These are phyloP conservation scores for Cyclocybe cylindracea DNA, from an alignment of 768 basidiomycete species.

Conservation along the genomic window DNA sequence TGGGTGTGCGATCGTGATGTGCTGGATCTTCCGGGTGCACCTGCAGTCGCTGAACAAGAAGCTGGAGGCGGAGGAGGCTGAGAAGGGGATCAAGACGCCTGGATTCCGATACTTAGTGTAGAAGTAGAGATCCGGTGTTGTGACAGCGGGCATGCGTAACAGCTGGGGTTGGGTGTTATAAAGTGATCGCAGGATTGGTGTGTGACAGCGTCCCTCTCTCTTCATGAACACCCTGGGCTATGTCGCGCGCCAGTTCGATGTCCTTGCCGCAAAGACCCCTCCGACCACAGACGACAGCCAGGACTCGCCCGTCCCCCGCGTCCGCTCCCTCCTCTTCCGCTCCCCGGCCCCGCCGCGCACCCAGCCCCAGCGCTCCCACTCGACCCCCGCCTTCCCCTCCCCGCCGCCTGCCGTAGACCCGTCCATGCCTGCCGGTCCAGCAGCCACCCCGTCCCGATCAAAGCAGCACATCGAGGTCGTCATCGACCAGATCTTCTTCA, in stretches of 20 bases:
- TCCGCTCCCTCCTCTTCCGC: constrained; percentile 48
- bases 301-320: constrained; percentile 41
- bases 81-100: constrained; percentile 39
- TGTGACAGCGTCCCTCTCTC: constrained; percentile 2
- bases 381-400: constrained; percentile 53
- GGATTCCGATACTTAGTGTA: constrained; percentile 56
- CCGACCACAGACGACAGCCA: constrained; percentile 53
- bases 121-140: constrained; percentile 7
- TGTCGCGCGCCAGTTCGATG: constrained; percentile 83
- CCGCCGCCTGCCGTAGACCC: constrained; percentile 19
- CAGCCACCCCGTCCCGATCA: constrained; percentile 29
- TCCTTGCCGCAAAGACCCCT: constrained; percentile 61
- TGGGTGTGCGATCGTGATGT: constrained; percentile 52
- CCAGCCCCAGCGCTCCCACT: constrained; percentile 54
- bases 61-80: constrained; percentile 34
- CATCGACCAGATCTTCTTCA: constrained; percentile 64
- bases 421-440: constrained; percentile 23
- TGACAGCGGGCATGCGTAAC: constrained; percentile 4
- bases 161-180: constrained; percentile 3
- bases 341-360: constrained; percentile 15
- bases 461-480: constrained; percentile 42
- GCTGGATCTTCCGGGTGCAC: constrained; percentile 46
- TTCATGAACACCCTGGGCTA: constrained; percentile 82
- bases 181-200: not conserved
- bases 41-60: constrained; percentile 39